Percentiles rank a stretch among this genome's conserved stretches.
phyloP scores from a whole-genome alignment of 2,329 filamentous ascomycete species.

The Neobulgaria alba region DNA sequence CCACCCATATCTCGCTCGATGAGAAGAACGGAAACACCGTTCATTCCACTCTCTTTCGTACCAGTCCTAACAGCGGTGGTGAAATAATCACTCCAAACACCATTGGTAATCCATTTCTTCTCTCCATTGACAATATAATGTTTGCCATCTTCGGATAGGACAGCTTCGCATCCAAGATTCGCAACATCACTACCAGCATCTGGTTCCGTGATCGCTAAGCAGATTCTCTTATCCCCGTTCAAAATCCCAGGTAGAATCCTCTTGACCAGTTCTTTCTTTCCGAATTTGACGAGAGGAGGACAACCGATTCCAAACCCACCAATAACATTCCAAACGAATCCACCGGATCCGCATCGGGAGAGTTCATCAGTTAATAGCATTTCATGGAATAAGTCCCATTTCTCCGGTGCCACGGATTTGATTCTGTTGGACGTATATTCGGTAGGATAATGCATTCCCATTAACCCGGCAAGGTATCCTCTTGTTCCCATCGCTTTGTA shows the following conservation, averaged over 20 bases:
- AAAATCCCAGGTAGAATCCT: slow-evolving; percentile 84
- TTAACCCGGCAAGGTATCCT: slow-evolving; percentile 85
- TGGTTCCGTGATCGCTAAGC: slow-evolving; percentile 92
- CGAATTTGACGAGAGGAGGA: slow-evolving; percentile 87
- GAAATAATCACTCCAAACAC: slow-evolving; percentile 95
- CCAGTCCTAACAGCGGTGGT: slow-evolving; percentile 89
- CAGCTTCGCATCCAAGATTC: slow-evolving; percentile 91
- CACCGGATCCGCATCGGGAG: slow-evolving; percentile 78
- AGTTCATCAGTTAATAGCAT: slow-evolving; percentile 92
- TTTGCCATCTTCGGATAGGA: slow-evolving; percentile 90
- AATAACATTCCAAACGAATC: slow-evolving; percentile 93
- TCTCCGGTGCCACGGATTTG: slow-evolving; percentile 71
- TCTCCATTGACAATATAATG: slow-evolving; percentile 99
- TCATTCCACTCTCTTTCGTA: slow-evolving; percentile 69
- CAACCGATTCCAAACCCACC: slow-evolving; percentile 95
- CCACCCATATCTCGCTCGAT: slow-evolving; percentile 81
- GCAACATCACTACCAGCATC: slow-evolving; percentile 94
- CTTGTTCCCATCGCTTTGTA: slow-evolving; percentile 94
- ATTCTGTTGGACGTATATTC: slow-evolving; percentile 65
- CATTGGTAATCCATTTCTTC: slow-evolving; percentile 99
- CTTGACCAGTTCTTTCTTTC: slow-evolving; percentile 74
- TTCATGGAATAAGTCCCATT: slow-evolving; percentile 99
- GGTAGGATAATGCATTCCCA: slow-evolving; percentile 75
- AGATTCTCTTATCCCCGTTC: slow-evolving; percentile 91
- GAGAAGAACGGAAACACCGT: slow-evolving; percentile 80